Conservation (phyloP, 768 basidiomycete species). For the Vararia minispora region DNA sequence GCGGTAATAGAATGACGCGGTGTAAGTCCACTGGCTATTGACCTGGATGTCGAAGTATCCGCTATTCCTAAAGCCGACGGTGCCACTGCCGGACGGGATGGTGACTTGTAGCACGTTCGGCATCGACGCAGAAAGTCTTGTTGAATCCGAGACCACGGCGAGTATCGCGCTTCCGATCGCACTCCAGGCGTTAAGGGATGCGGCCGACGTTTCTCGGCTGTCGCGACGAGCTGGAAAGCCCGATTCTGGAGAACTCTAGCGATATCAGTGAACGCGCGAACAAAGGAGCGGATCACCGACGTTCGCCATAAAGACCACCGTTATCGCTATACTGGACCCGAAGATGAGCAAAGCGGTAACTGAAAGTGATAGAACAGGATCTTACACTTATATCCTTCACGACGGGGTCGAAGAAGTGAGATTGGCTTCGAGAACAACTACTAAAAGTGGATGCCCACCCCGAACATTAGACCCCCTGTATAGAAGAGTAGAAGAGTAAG, state of each 20-base stretch:
- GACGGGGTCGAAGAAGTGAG: background rate
- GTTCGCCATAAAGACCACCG: conserved; percentile 57
- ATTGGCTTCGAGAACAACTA: background rate
- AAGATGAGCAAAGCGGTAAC: too few relatives aligned
- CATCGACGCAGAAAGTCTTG: conserved; percentile 44
- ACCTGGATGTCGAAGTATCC: conserved; percentile 54
- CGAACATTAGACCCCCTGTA: conserved; percentile 48
- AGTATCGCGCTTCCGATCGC: conserved; percentile 34
- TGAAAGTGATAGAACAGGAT: conserved; percentile 7
- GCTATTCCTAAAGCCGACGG: conserved; percentile 46
- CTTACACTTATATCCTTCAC: conserved; percentile 52
- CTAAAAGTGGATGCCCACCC: conserved; percentile 24
- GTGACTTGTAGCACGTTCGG: conserved; percentile 49
- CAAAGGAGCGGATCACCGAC: conserved; percentile 20
- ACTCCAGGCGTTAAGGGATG: conserved; percentile 42
- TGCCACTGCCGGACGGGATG: conserved; percentile 29
- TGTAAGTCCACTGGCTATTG: conserved; percentile 38
- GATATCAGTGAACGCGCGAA: background rate
- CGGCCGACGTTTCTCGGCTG: conserved; percentile 37
- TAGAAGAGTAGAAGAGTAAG: background rate
- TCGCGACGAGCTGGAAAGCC: conserved; percentile 56
- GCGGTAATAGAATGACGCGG: conserved; percentile 48
- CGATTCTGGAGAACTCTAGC: conserved; percentile 52
- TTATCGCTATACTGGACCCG: conserved; percentile 53
- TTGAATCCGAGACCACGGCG: conserved; percentile 36